Evolutionary conservation across 2,329 filamentous ascomycete genomes (phyloP), one percentile per base, ranked within the genome.

Genomic region (Cladophialophora bantiana): DNA sequence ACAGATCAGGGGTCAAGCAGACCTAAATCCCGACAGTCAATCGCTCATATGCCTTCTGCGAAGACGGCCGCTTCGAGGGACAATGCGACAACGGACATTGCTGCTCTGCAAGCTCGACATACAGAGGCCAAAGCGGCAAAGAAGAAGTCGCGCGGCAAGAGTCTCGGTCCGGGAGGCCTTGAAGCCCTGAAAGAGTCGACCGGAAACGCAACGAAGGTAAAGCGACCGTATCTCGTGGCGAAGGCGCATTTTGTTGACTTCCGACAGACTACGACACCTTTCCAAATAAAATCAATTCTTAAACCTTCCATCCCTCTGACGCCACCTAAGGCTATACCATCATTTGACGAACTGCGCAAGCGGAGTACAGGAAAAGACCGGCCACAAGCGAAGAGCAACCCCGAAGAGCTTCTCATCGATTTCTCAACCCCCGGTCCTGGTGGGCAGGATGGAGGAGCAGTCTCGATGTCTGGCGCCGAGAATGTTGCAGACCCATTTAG

Each of bases 101-200:
- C 83, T 68, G 84, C 85, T 70, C 68, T 77, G 4, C 76, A 75
- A 20, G 68, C 68, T 10, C 66, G 68, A 48, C 68, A 67, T 36
- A 73, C 69, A 26, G 74, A 69, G 20, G 32, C 70, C 86, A 85
- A 73, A 9, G 76, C 72, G 36, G 76, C 76, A 59, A 79, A 80
- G 45, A 85, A 84, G 81, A 94, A 93, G 80, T 91, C 90, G 66
- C 89, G 95, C 71, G 97, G 94, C 80, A 98, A 97, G 83, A 98
- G 94, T 80, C 89, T 99, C 72, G 95, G 95, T 2, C 94, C 95
- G 15, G 95, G 94, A 59, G 93, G 94, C 32, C 80, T 97, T 54
- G 93, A 96, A 82, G 89, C 90, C 65, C 84, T 96, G 63, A 93
- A 90, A 77, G 86, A 90, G 75, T 86, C 86, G 53, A 87, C 84